Base-by-base conservation (phyloP, 805 yeast genomes). In the Candida peoriensis region DNA sequence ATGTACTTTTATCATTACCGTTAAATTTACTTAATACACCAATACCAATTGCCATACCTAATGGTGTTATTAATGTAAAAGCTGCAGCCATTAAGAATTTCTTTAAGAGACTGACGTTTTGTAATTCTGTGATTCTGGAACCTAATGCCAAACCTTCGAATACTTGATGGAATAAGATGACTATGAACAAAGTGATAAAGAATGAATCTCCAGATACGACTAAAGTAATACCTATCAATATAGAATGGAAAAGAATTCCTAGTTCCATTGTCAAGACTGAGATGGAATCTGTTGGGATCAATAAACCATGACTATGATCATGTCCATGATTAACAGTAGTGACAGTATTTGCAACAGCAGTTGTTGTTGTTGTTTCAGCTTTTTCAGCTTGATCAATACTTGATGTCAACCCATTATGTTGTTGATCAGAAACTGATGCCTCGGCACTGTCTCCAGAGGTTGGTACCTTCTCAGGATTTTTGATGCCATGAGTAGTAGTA, bases 101-200 rank as follows among this genome's bases (percentile, higher is more conserved):
- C 2, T 75, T 65, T 43, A 54, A 55, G 36, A 64, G 55, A 38
- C 52, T 57, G 22, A 39, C 37, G 7, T 47, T 33, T 9, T 51
- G 34, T 2, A 75, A 62, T 20, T 64, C 63, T 2, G 85, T 78
- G 23, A 81, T 65, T 53, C 94, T 72, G 6, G 88, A 70, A n/a
- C 94, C 94, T 39, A 85, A 64, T 24, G 93, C 94, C 30, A 85
- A 63, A 28, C 94, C 95, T 61, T 84, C 95, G 52, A 84, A 84
- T 59, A 76, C 63, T 58, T 84, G 95, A 55, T 85, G 87, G 65
- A 74, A 76, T 4, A 77, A 71, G 34, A 70, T 49, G 19, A 70
- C 94, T 39, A 80, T 68, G 55, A 79, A 82, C 31, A 84, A 63
- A 3, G 82, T 70, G 40, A 66, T 70, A 52, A 83, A 84, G 54